These are phyloP conservation scores for Rosa lucieae DNA, from an alignment of 306 rosid genomes.

Conservation along the genomic window DNA sequence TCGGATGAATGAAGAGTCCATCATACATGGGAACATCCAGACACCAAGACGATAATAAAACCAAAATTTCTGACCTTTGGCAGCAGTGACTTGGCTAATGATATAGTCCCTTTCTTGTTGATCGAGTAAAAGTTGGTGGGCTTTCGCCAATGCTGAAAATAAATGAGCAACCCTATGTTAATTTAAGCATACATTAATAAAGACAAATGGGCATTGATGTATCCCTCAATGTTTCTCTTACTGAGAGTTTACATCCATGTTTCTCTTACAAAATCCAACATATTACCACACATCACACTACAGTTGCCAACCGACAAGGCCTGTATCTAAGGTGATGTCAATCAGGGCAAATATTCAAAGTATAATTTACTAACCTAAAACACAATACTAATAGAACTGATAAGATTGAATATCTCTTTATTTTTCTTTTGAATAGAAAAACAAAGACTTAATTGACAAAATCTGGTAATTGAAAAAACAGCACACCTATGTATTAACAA, in stretches of 20 bases:
- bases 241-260: not conserved
- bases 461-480: not conserved
- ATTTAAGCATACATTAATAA: constrained; percentile 17
- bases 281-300: constrained; percentile 1
- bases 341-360: not conserved
- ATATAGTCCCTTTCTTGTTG: constrained; percentile 90
- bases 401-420: not conserved
- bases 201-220: not conserved
- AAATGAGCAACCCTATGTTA: constrained; percentile 30
- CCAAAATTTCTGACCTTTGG: constrained; percentile 64
- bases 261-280: not conserved
- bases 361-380: not conserved
- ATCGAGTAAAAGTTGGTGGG: constrained; percentile 91
- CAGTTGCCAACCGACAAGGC: not conserved
- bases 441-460: not conserved
- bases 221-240: not conserved
- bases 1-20: constrained; percentile 3
- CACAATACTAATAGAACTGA: not conserved
- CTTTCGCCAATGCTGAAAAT: constrained; percentile 88
- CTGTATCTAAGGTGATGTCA: constrained; percentile 1
- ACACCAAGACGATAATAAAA: constrained; percentile 4
- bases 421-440: not conserved
- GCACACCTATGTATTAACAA: not conserved
- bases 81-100: constrained; percentile 80
- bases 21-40: not conserved